These are phyloP conservation scores for Sporisorium reilianum DNA, from an alignment of 1,284 basidiomycete genomes.

Conservation along the genomic window DNA sequence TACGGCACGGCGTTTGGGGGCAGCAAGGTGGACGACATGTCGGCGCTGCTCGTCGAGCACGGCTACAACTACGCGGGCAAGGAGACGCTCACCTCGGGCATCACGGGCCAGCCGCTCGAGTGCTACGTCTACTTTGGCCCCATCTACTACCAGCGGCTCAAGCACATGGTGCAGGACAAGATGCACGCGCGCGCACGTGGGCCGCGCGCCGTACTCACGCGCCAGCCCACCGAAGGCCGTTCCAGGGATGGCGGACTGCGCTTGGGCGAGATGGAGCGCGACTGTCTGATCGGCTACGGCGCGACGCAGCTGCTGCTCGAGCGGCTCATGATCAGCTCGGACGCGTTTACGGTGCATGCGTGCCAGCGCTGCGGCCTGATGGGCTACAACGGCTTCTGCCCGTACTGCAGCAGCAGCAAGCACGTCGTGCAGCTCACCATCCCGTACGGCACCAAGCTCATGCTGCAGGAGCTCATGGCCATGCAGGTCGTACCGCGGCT, in stretches of 20 bases:
- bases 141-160: constrained; percentile 85
- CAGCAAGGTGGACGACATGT: constrained; percentile 99
- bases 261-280: constrained; percentile 98
- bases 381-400: constrained; percentile 79
- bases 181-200: constrained; percentile 92
- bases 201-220: constrained; percentile 93
- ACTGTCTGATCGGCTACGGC: constrained; percentile 74
- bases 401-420: constrained; percentile 89
- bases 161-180: constrained; percentile 89
- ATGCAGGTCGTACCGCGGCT: constrained; percentile 72
- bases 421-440: constrained; percentile 96
- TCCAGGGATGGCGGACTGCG: constrained; percentile 96
- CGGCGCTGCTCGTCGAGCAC: constrained; percentile 89
- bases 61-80: constrained; percentile 98
- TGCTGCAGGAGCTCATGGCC: constrained; percentile 89
- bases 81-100: constrained; percentile 97
- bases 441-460: constrained; percentile 94
- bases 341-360: constrained; percentile 93
- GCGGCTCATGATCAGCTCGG: constrained; percentile 92
- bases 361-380: constrained; percentile 94
- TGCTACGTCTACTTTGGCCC: constrained; percentile 98
- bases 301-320: constrained; percentile 95
- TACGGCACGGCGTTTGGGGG: constrained; percentile 96
- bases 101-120: constrained; percentile 95
- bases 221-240: constrained; percentile 98